Evolutionary conservation across 257 asterid species (phyloP), one percentile per base, ranked within the genome.

Genomic region (Fraxinus excelsior): DNA sequence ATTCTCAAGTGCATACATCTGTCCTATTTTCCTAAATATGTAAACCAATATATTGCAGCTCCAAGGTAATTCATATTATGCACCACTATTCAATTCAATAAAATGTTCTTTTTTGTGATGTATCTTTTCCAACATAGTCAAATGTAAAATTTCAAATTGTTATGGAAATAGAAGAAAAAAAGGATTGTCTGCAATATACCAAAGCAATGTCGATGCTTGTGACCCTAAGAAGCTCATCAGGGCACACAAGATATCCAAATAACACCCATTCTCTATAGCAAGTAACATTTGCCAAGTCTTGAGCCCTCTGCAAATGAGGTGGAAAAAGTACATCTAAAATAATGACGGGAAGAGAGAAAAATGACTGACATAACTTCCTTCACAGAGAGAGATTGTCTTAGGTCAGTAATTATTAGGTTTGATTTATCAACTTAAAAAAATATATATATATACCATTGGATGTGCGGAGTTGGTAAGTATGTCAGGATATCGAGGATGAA

Each of bases 401-500:
- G 13, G 67, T 25, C 56, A 67, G 69, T 67, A 44, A 75, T 29
- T 74, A 79, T 56, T 65, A 26, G 35, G 14, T 29, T 68, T 58
- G 67, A 78, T 38, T 32, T n/a, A 67, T 62, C 70, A 26, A 66
- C 10, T 29, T 29, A 29, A 29, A 29, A n/a, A n/a, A n/a, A n/a
- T n/a, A n/a, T n/a, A n/a, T n/a, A n/a, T n/a, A n/a, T n/a, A n/a
- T n/a, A n/a, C 99, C 99, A 96, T 87, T 78, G 99, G 99, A 86
- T 96, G 99, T 44, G 99, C 99, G 60, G 99, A 91, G 86, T 96
- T 96, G 76, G 99, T 96, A 13, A 96, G 97, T 87, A 96, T 96
- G 84, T 96, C 99, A 37, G 99, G 99, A 82, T 96, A 96, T 84
- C 99, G 91, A 80, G 99, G 99, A 85, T 96, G 99, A 84, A 96